Evolutionary conservation across 768 basidiomycete species (phyloP).

Genomic region (Tremella fuciformis): DNA sequence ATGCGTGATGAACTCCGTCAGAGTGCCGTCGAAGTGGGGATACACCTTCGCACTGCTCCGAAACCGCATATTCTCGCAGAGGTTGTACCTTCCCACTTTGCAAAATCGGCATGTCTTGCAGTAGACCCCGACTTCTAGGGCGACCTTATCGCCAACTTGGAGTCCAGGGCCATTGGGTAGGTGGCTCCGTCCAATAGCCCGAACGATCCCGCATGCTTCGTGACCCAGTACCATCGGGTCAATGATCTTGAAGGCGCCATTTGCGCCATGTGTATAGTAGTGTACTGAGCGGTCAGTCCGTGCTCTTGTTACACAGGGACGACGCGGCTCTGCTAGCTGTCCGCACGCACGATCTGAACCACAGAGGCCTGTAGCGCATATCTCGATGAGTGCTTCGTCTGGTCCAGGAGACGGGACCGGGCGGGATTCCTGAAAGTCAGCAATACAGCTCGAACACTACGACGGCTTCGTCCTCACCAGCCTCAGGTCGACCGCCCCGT

Average conservation of each 20-base stretch:
- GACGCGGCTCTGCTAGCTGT: neutral
- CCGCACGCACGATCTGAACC: constrained; percentile 59
- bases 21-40: constrained; percentile 88
- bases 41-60: constrained; percentile 83
- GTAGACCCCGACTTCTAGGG: constrained; percentile 88
- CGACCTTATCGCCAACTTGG: constrained; percentile 76
- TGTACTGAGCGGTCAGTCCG: constrained; percentile 65
- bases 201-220: constrained; percentile 83
- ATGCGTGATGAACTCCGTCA: constrained; percentile 83
- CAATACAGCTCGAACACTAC: neutral
- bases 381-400: constrained; percentile 73
- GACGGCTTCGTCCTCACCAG: constrained; percentile 53
- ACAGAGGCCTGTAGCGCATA: constrained; percentile 83
- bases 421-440: constrained; percentile 58
- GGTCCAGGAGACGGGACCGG: constrained; percentile 67
- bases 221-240: constrained; percentile 88
- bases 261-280: constrained; percentile 83
- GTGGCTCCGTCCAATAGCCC: constrained; percentile 74
- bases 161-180: constrained; percentile 27
- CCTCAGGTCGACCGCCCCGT: constrained; percentile 77
- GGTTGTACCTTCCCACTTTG: constrained; percentile 75
- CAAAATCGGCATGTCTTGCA: constrained; percentile 60
- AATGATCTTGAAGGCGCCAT: constrained; percentile 85
- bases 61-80: constrained; percentile 87
- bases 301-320: too few relatives aligned